Conservation (phyloP, 2,329 filamentous ascomycete genomes). For the Cladosporium sp. region DNA sequence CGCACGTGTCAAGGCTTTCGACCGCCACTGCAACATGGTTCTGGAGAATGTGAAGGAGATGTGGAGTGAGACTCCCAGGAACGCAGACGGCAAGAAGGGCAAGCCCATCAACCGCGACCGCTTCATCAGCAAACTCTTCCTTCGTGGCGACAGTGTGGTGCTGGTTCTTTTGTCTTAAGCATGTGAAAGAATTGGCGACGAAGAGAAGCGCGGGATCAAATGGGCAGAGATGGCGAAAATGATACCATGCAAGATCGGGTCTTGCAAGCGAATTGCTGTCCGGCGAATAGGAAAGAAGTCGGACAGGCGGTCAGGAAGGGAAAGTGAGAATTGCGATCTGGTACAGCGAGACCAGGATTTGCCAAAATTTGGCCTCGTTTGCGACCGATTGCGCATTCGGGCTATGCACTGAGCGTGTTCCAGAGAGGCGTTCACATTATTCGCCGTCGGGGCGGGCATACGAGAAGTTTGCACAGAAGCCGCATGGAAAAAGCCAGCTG, state of each 20-base stretch:
- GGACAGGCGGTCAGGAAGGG: background rate
- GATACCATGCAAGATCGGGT: conserved; percentile 5
- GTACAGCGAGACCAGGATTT: background rate
- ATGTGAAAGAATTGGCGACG: background rate
- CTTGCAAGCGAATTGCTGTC: background rate
- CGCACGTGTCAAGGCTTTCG: conserved; percentile 95
- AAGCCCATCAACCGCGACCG: conserved; percentile 93
- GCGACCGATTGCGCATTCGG: background rate
- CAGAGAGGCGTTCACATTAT: background rate
- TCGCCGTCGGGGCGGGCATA: background rate
- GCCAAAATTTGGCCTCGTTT: background rate
- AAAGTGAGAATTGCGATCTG: background rate
- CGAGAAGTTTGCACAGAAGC: background rate
- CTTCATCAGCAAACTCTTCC: conserved; percentile 97
- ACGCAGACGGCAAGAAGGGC: conserved; percentile 82
- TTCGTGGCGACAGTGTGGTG: conserved; percentile 84
- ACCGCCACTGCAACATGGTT: conserved; percentile 99
- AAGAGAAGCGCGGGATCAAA: background rate
- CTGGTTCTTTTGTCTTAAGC: conserved; percentile 61
- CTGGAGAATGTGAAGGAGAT: conserved; percentile 97
- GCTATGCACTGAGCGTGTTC: background rate
- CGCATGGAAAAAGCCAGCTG: background rate
- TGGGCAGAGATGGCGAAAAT: background rate
- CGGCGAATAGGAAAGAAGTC: background rate
- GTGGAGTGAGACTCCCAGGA: conserved; percentile 92